Evolutionary conservation across 352 stramenopile species (phyloP).

Genomic region (Pythium chondricola): DNA sequence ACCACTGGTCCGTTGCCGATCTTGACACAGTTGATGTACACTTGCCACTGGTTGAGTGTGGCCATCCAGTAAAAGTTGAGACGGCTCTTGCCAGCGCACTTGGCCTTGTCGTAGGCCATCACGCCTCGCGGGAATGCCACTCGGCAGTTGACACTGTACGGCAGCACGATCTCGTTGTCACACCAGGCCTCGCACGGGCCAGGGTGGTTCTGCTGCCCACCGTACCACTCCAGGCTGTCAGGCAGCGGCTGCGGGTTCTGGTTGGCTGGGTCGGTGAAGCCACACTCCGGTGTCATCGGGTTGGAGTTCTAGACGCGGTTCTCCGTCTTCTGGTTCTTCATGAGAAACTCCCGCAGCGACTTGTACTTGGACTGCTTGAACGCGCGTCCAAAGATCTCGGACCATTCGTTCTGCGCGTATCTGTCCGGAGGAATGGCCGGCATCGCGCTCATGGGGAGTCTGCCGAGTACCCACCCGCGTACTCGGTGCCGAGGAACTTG

Average conservation of each 20-base stretch:
- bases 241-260: slow-evolving; percentile 25
- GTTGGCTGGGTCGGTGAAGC: slow-evolving; percentile 31
- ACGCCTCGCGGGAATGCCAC: slow-evolving; percentile 9
- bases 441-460: slow-evolving; percentile 4
- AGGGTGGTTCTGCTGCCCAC: slow-evolving; percentile 25
- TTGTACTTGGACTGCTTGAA: slow-evolving; percentile 42
- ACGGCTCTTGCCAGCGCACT: slow-evolving; percentile 20
- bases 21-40: slow-evolving; percentile 28
- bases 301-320: slow-evolving; percentile 17
- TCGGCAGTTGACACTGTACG: slow-evolving; percentile 9
- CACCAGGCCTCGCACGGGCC: slow-evolving; percentile 43
- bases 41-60: slow-evolving; percentile 49
- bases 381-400: slow-evolving; percentile 5
- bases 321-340: slow-evolving; percentile 28
- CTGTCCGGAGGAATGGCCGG: neutral
- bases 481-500: slow-evolving; percentile 5
- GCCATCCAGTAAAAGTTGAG: slow-evolving; percentile 53
- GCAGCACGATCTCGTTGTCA: slow-evolving; percentile 25
- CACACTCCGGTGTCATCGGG: slow-evolving; percentile 19
- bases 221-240: slow-evolving; percentile 32
- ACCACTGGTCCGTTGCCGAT: slow-evolving; percentile 3
- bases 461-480: slow-evolving; percentile 6
- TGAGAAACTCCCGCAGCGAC: slow-evolving; percentile 32
- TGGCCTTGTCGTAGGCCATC: slow-evolving; percentile 17
- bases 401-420: slow-evolving; percentile 3